These are phyloP conservation scores for Penicillium digitatum DNA, from an alignment of 2,329 filamentous ascomycete genomes.

Conservation along the genomic window DNA sequence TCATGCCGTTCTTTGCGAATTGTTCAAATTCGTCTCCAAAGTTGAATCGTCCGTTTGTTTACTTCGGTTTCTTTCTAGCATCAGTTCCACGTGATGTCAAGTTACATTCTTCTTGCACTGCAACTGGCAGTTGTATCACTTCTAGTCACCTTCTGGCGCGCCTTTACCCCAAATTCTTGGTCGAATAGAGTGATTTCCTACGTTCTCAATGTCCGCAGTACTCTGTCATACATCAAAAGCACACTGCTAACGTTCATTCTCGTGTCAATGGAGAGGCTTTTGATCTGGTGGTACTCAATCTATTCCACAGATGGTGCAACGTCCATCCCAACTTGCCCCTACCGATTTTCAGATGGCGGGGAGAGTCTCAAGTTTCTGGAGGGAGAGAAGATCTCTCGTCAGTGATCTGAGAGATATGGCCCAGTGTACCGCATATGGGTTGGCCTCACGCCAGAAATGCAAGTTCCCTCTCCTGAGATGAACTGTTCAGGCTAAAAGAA, in stretches of 20 bases:
- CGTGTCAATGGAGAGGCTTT: neutral
- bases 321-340: constrained; percentile 6
- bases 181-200: neutral
- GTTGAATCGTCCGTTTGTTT: neutral
- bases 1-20: neutral
- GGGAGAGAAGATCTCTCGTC: constrained; percentile 31
- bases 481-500: neutral
- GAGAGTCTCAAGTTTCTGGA: constrained; percentile 43
- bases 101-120: neutral
- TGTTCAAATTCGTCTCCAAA: neutral
- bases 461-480: constrained; percentile 5
- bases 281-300: constrained; percentile 1
- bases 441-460: constrained; percentile 42
- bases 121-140: neutral
- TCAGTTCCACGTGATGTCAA: neutral
- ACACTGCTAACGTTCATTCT: neutral
- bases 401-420: constrained; percentile 36
- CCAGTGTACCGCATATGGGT: constrained; percentile 41
- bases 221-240: neutral
- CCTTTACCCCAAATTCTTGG: neutral
- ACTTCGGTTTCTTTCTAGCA: neutral
- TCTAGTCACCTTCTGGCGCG: neutral
- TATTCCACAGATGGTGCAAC: neutral
- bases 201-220: neutral
- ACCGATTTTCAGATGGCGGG: constrained; percentile 38